phyloP scores from a whole-genome alignment of 2,329 filamentous ascomycete species.

The Hypoxylon sp. region DNA sequence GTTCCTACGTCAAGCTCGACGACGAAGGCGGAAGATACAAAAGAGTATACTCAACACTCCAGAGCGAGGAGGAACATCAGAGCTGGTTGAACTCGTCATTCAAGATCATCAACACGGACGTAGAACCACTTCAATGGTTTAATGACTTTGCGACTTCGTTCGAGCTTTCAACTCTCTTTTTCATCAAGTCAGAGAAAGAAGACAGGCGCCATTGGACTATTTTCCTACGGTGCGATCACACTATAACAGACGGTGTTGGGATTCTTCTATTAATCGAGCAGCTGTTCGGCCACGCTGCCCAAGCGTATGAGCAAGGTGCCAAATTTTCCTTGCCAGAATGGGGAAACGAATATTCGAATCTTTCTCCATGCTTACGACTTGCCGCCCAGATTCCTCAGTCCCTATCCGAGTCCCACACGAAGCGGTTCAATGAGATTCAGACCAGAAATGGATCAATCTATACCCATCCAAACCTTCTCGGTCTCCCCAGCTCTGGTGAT shows the following conservation, averaged over 20 bases:
- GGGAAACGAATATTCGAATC: slow-evolving; percentile 13
- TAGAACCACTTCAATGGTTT: slow-evolving; percentile 15
- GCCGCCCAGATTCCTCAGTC: slow-evolving; percentile 15
- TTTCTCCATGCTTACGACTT: slow-evolving; percentile 25
- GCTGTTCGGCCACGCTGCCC: slow-evolving; percentile 14
- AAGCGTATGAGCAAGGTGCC: slow-evolving; percentile 10
- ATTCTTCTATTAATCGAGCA: slow-evolving; percentile 24
- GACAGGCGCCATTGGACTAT: not conserved
- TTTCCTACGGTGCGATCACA: slow-evolving; percentile 24
- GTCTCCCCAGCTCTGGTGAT: slow-evolving; percentile 4
- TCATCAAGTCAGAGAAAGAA: slow-evolving; percentile 8
- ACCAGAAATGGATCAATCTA: slow-evolving; percentile 12
- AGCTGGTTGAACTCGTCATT: slow-evolving; percentile 21
- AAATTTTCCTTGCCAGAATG: slow-evolving; percentile 7
- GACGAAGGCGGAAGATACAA: slow-evolving; percentile 3
- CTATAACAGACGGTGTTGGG: slow-evolving; percentile 28
- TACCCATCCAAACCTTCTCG: slow-evolving; percentile 19
- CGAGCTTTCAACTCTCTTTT: slow-evolving; percentile 15
- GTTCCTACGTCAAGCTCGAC: slow-evolving; percentile 9
- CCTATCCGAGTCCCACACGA: slow-evolving; percentile 4
- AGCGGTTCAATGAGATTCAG: slow-evolving; percentile 21
- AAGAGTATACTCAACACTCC: slow-evolving; percentile 19
- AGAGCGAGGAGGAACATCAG: slow-evolving; percentile 8
- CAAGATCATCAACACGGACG: slow-evolving; percentile 8
- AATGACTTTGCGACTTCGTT: slow-evolving; percentile 6